Evolutionary conservation across 1,139 yeast genomes (phyloP).

Genomic region (Debaryomycetaceae sp.): DNA sequence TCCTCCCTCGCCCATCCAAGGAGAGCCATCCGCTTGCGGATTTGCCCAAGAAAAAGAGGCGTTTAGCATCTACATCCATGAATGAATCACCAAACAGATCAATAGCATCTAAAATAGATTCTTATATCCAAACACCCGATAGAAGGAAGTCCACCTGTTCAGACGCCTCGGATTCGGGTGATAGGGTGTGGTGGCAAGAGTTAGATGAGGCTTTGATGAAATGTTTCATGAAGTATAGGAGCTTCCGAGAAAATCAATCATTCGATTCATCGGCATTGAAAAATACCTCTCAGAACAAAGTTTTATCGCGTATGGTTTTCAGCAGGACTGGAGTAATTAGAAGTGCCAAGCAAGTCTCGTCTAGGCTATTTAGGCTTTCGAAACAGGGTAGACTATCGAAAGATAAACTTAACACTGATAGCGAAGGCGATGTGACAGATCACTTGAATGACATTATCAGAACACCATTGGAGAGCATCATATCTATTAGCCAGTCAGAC

Average conservation of each 20-base stretch:
- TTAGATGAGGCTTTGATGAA: slow-evolving; percentile 36
- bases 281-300: slow-evolving; percentile 39
- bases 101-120: slow-evolving; percentile 37
- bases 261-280: slow-evolving; percentile 25
- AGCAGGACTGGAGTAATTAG: slow-evolving; percentile 36
- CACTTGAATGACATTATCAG: slow-evolving; percentile 21
- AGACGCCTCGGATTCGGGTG: slow-evolving; percentile 7
- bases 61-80: slow-evolving; percentile 1
- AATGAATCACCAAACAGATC: slow-evolving; percentile 35
- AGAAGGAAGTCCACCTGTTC: slow-evolving; percentile 10
- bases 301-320: slow-evolving; percentile 39
- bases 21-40: not conserved
- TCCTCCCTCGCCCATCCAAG: not conserved
- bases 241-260: slow-evolving; percentile 28
- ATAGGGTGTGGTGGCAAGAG: slow-evolving; percentile 37
- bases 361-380: slow-evolving; percentile 26
- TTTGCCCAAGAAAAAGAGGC: slow-evolving; percentile 7
- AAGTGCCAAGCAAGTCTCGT: slow-evolving; percentile 40
- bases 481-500: slow-evolving; percentile 12
- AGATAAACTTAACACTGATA: slow-evolving; percentile 2
- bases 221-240: slow-evolving; percentile 35
- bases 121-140: slow-evolving; percentile 34
- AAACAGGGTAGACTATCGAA: slow-evolving; percentile 15
- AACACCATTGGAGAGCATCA: slow-evolving; percentile 24
- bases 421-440: slow-evolving; percentile 9